These are phyloP conservation scores for Linderniella brevidens DNA, from an alignment of 257 asterid species.

Conservation along the genomic window DNA sequence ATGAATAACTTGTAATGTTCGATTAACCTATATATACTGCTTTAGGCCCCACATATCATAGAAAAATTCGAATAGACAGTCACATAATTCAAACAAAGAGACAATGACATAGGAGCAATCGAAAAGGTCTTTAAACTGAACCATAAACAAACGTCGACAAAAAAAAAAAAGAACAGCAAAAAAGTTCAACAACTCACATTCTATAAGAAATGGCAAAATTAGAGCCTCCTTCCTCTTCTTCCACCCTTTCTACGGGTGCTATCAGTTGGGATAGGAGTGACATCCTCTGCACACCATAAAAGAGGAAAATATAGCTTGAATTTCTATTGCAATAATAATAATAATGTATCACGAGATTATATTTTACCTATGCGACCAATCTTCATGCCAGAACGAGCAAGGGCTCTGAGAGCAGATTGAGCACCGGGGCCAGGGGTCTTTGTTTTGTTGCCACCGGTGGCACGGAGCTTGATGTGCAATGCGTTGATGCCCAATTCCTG, in stretches of 20 bases:
- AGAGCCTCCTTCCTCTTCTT: slow-evolving; percentile 62
- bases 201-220: slow-evolving; percentile 4
- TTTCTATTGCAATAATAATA: no score
- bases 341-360: no score
- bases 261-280: slow-evolving; percentile 63
- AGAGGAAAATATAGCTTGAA: no score
- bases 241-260: slow-evolving; percentile 68
- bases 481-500: slow-evolving; percentile 86
- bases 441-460: slow-evolving; percentile 92
- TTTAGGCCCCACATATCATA: no score
- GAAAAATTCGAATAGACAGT: no score
- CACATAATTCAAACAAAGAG: no score
- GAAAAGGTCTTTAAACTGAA: no score
- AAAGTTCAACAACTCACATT: neutral
- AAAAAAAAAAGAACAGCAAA: no score
- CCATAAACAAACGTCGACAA: no score
- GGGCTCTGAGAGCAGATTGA: slow-evolving; percentile 86
- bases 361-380: slow-evolving; percentile 80
- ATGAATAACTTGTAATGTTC: no score
- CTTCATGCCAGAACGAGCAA: slow-evolving; percentile 93
- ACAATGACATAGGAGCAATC: no score
- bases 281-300: slow-evolving; percentile 32
- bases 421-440: slow-evolving; percentile 99
- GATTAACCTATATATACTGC: no score
- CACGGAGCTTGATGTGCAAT: slow-evolving; percentile 82